These are phyloP conservation scores for Erythrophleum fordii DNA, from an alignment of 306 rosid species.

Conservation along the genomic window DNA sequence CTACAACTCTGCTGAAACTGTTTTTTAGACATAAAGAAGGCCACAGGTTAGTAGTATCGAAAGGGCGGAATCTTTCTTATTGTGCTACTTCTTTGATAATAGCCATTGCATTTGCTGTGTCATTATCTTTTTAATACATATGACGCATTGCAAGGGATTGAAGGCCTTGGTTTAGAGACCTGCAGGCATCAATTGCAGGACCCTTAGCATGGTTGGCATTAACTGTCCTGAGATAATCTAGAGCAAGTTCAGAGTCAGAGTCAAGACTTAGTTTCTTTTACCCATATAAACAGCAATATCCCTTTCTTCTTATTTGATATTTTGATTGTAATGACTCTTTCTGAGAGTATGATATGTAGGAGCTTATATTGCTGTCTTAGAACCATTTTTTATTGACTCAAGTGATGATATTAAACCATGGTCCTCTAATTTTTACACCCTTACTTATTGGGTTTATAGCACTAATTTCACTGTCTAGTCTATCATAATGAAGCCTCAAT, in stretches of 20 bases:
- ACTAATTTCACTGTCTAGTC: not conserved
- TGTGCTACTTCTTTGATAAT: not conserved
- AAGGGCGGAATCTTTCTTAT: not conserved
- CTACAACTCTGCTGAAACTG: not conserved
- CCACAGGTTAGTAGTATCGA: not conserved
- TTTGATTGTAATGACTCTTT: not conserved
- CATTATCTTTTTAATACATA: not conserved
- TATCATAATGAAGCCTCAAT: not conserved
- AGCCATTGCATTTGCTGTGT: not conserved
- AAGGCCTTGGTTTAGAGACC: not conserved
- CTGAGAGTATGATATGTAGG: not conserved
- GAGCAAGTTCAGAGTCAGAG: not conserved
- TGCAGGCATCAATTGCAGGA: not conserved
- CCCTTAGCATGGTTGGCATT: not conserved
- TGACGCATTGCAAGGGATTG: not conserved
- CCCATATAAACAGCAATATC: not conserved
- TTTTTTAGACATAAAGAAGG: not conserved
- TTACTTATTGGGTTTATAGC: slow-evolving; percentile 8
- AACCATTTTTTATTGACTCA: not conserved
- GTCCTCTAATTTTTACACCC: not conserved
- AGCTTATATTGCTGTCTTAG: not conserved
- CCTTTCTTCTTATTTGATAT: not conserved
- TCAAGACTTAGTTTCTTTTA: not conserved
- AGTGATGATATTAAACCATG: not conserved
- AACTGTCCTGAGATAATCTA: not conserved